These are phyloP conservation scores for Vicia faba DNA, from an alignment of 306 rosid genomes.

Conservation along the genomic window DNA sequence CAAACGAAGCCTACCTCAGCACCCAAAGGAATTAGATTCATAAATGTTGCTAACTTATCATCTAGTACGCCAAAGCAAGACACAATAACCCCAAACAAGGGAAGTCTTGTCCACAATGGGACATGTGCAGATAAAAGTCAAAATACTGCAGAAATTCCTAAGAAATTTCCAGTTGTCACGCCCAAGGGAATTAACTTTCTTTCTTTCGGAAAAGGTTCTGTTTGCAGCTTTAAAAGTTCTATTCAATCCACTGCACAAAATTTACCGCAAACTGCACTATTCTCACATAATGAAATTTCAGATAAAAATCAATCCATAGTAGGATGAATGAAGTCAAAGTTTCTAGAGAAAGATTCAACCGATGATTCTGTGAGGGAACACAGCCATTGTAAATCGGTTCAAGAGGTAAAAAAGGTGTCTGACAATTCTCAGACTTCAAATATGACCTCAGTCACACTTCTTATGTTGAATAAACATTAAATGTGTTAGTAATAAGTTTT, in stretches of 20 bases:
- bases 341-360: slow-evolving; percentile 40
- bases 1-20: slow-evolving; percentile 34
- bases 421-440: slow-evolving; percentile 43
- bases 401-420: slow-evolving; percentile 33
- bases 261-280: slow-evolving; percentile 33
- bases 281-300: slow-evolving; percentile 33
- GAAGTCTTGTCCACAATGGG: slow-evolving; percentile 38
- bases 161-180: slow-evolving; percentile 39
- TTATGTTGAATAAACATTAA: too few species aligned
- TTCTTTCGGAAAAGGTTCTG: slow-evolving; percentile 61
- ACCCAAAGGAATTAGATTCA: too few species aligned
- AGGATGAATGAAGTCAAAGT: slow-evolving; percentile 37
- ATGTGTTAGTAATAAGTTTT: too few species aligned
- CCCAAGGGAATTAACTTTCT: slow-evolving; percentile 74
- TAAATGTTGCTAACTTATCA: slow-evolving; percentile 17
- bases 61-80: slow-evolving; percentile 40
- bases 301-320: slow-evolving; percentile 40
- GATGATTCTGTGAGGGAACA: too few species aligned
- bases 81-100: slow-evolving; percentile 36
- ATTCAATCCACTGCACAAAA: slow-evolving; percentile 39
- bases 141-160: slow-evolving; percentile 34
- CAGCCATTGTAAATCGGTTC: too few species aligned
- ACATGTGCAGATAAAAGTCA: slow-evolving; percentile 33
- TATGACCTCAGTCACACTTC: slow-evolving; percentile 36
- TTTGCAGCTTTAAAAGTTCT: slow-evolving; percentile 42